phyloP scores from a whole-genome alignment of 306 rosid species.

The Vigna angularis region DNA sequence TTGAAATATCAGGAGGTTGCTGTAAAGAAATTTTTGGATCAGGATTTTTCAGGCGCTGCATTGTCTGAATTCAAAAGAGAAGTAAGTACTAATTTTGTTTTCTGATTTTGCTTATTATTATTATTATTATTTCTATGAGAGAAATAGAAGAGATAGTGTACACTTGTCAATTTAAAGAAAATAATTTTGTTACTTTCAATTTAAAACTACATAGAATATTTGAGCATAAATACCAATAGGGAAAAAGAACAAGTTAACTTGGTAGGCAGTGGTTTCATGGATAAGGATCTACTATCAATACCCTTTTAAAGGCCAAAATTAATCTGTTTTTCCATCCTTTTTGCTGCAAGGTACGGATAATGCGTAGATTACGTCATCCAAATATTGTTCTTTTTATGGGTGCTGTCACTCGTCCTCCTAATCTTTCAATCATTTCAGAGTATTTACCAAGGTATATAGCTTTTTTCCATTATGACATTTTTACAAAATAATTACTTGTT shows the following conservation, averaged over 20 bases:
- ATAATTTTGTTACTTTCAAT: slow-evolving; percentile 17
- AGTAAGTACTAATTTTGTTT: slow-evolving; percentile 72
- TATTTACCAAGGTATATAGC: slow-evolving; percentile 86
- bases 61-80: slow-evolving; percentile 99
- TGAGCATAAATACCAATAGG: slow-evolving; percentile 1
- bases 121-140: slow-evolving; percentile 29
- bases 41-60: slow-evolving; percentile 99
- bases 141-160: slow-evolving; percentile 32
- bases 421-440: slow-evolving; percentile 95
- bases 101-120: slow-evolving; percentile 1
- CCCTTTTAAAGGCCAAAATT: slow-evolving; percentile 23
- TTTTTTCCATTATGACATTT: slow-evolving; percentile 16
- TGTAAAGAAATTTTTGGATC: slow-evolving; percentile 98
- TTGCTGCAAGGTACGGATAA: slow-evolving; percentile 82
- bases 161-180: slow-evolving; percentile 7
- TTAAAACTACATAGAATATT: slow-evolving; percentile 32
- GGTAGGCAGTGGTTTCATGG: slow-evolving; percentile 15
- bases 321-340: slow-evolving; percentile 40
- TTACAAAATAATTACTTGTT: slow-evolving; percentile 17
- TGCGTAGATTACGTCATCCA: slow-evolving; percentile 98
- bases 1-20: slow-evolving; percentile 90
- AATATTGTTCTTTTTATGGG: slow-evolving; percentile 98
- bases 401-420: slow-evolving; percentile 97
- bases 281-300: slow-evolving; percentile 28
- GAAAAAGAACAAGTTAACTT: slow-evolving; percentile 22